phyloP scores from a whole-genome alignment of 176 grass and related monocot species.

The Pharus latifolius region DNA sequence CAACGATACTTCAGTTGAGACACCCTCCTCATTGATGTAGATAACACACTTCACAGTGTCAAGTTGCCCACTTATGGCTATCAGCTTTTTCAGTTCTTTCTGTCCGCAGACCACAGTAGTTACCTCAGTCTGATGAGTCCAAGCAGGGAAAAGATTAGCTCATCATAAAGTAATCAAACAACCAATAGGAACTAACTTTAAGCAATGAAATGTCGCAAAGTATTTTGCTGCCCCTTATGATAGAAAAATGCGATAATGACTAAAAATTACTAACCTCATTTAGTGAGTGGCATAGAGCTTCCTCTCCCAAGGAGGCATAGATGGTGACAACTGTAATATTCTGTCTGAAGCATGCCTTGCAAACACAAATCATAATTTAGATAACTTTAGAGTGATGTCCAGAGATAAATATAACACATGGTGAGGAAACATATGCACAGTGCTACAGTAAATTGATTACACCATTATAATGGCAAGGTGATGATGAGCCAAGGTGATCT shows the following conservation, averaged over 20 bases:
- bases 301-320: constrained; percentile 88
- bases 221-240: not conserved
- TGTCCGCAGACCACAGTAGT: constrained; percentile 70
- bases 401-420: not conserved
- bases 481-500: not conserved
- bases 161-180: not conserved
- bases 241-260: not conserved
- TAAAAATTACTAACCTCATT: constrained; percentile 56
- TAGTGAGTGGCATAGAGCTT: constrained; percentile 82
- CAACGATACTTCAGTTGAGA: constrained; percentile 61
- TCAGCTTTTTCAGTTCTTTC: constrained; percentile 92
- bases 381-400: not conserved
- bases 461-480: not conserved
- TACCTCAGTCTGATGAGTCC: constrained; percentile 68
- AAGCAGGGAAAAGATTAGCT: constrained; percentile 18
- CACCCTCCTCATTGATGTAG: constrained; percentile 69
- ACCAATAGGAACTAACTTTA: not conserved
- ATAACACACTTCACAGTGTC: constrained; percentile 74
- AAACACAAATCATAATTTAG: constrained; percentile 21
- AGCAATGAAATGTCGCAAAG: not conserved
- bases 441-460: not conserved
- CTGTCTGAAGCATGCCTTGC: constrained; percentile 87
- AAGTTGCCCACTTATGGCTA: constrained; percentile 75
- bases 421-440: constrained; percentile 4
- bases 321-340: constrained; percentile 85